Evolutionary conservation across 2,329 filamentous ascomycete species (phyloP).

Genomic region (Macrophomina pseudophaseolina): DNA sequence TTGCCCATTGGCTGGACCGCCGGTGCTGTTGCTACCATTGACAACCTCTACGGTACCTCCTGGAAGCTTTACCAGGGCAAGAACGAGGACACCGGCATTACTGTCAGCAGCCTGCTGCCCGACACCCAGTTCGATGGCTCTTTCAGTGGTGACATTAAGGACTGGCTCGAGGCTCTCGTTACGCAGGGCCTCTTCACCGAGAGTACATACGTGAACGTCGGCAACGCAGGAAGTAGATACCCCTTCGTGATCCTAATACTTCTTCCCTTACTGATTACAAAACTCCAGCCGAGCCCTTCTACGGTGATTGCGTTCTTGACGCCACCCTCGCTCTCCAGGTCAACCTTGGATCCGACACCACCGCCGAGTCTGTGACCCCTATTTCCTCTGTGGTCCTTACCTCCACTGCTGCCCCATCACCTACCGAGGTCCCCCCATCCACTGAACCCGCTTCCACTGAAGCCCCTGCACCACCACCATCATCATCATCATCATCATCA

Average conservation of each 20-base stretch:
- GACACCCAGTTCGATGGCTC: slow-evolving; percentile 45
- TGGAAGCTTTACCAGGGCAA: slow-evolving; percentile 52
- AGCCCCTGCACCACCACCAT: not conserved
- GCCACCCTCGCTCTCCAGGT: slow-evolving; percentile 33
- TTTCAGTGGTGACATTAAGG: slow-evolving; percentile 49
- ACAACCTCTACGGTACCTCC: slow-evolving; percentile 28
- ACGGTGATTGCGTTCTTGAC: slow-evolving; percentile 33
- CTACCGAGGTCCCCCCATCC: not conserved
- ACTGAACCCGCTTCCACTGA: slow-evolving; percentile 3
- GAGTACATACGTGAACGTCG: slow-evolving; percentile 50
- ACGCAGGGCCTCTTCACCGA: slow-evolving; percentile 42
- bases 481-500: not conserved
- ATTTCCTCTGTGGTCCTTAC: slow-evolving; percentile 14
- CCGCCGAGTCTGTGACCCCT: slow-evolving; percentile 16
- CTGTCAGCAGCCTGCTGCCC: slow-evolving; percentile 47
- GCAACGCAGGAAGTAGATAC: slow-evolving; percentile 43
- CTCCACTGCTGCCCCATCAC: not conserved
- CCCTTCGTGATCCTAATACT: not conserved
- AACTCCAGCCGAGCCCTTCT: slow-evolving; percentile 30
- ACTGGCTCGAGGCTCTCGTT: slow-evolving; percentile 48
- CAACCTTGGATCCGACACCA: slow-evolving; percentile 19
- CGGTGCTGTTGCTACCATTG: slow-evolving; percentile 40
- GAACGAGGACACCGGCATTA: slow-evolving; percentile 51
- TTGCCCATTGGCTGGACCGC: slow-evolving; percentile 50
- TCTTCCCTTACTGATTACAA: not conserved